Evolutionary conservation across 257 asterid genomes (phyloP), one percentile per base, ranked within the genome.

Genomic region (Fraxinus americana): DNA sequence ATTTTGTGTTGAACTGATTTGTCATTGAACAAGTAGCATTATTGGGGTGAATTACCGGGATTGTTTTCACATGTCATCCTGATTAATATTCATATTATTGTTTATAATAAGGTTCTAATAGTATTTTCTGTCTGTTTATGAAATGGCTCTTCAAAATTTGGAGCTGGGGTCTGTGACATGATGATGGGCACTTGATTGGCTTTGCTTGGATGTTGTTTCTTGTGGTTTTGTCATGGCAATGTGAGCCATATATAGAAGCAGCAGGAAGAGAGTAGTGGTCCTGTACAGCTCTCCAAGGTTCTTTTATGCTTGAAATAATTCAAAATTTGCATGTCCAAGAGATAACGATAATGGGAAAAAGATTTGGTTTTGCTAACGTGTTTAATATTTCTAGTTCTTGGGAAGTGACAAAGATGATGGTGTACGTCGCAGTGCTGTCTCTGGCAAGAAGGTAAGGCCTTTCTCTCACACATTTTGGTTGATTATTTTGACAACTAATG

Each of bases 221-320:
- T 86, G 86, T 85, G 86, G 81, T 87, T 81, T 84, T 87, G 73
- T 85, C 92, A 86, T 91, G 96, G 87, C 93, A 90, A 78, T 90
- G 85, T 82, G 98, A 92, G 98, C 84, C 77, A 80, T 83, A 85
- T 89, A 83, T 91, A 95, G 98, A 95, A 93, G 91, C 88, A 88
- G 88, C 88, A 91, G 81, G 92, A 86, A 75, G 91, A 89, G 82
- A 81, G 80, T 79, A 88, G 97, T 77, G 92, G 97, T 82, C 99
- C 99, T 80, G 98, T 95, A 88, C 98, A 86, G 90, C 98, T 95
- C 39, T 95, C 98, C 5, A 95, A 95, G 98, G 98, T 69, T 63
- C 59, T 73, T 17, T 63, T 41, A 72, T 61, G 27, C 10, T 34
- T 9, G 67, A 61, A 35, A n/a, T 1, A 7, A 8, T n/a, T 23